A percentile compares a stretch with the other conserved stretches of the same genome.
phyloP scores from a whole-genome alignment of 2,329 filamentous ascomycete genomes.

The Trichoderma guizhouense region DNA sequence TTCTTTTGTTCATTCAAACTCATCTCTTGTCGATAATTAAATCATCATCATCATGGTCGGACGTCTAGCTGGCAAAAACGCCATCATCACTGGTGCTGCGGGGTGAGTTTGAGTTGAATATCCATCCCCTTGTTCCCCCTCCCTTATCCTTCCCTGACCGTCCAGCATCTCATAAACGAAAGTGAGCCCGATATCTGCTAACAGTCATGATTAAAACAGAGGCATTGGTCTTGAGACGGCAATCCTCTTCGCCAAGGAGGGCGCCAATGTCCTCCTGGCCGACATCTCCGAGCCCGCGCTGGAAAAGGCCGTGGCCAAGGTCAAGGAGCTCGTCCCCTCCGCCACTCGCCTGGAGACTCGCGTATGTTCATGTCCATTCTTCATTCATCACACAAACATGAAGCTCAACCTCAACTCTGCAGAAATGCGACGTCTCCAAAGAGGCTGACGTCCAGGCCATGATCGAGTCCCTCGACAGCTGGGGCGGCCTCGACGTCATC shows the following conservation, averaged over 20 bases:
- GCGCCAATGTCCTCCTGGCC: conserved; percentile 78
- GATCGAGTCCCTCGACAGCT: conserved; percentile 71
- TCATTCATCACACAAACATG: background rate
- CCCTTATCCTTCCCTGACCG: too few species aligned
- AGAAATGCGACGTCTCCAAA: conserved; percentile 74
- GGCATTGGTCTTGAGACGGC: conserved; percentile 91
- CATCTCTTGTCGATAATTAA: background rate
- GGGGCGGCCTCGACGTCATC: conserved; percentile 86
- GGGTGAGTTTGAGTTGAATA: conserved; percentile 55
- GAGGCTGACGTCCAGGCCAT: conserved; percentile 74
- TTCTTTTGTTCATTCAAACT: background rate
- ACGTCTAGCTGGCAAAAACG: conserved; percentile 59
- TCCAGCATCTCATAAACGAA: too few species aligned
- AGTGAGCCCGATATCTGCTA: background rate
- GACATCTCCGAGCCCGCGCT: conserved; percentile 80
- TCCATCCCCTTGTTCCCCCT: background rate
- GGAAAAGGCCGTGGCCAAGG: conserved; percentile 70
- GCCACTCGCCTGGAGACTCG: conserved; percentile 58
- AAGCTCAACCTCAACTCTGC: background rate
- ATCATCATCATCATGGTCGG: conserved; percentile 32
- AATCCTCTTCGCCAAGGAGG: conserved; percentile 86
- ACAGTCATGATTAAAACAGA: conserved; percentile 41
- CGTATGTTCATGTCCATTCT: conserved; percentile 33
- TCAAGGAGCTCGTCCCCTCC: conserved; percentile 67
- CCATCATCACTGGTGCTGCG: conserved; percentile 77